Conservation (phyloP, 1,284 basidiomycete species). For the Puccinia coronata region DNA sequence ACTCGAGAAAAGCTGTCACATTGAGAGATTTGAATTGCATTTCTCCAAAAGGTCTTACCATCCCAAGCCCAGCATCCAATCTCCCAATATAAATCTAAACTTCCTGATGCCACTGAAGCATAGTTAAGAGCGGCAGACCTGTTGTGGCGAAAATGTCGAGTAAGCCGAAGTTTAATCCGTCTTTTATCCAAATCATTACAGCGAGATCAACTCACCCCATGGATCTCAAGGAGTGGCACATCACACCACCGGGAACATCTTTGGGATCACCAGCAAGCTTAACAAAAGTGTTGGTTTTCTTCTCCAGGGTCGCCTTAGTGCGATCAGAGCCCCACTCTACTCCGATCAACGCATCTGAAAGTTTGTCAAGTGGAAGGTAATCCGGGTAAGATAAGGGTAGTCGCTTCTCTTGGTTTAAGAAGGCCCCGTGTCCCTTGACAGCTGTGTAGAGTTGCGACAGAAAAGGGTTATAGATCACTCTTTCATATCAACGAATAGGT, state of each 20-base stretch:
- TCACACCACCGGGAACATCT: constrained; percentile 71
- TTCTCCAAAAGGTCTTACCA: not conserved
- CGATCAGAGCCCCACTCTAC: constrained; percentile 93
- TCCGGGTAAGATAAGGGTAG: constrained; percentile 69
- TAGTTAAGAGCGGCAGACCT: constrained; percentile 57
- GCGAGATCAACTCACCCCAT: constrained; percentile 65
- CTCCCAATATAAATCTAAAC: constrained; percentile 57
- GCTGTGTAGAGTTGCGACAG: constrained; percentile 81
- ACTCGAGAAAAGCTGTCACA: too few species aligned
- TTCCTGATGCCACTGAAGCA: constrained; percentile 55
- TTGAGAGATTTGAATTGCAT: not conserved
- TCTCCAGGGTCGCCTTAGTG: constrained; percentile 64
- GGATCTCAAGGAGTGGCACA: constrained; percentile 82
- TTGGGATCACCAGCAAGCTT: constrained; percentile 74
- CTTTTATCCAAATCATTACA: not conserved
- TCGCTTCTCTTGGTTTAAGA: constrained; percentile 66
- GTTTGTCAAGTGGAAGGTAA: constrained; percentile 70
- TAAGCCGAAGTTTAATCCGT: not conserved
- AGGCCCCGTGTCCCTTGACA: constrained; percentile 76
- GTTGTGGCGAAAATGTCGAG: constrained; percentile 10
- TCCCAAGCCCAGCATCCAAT: constrained; percentile 58
- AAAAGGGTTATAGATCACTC: constrained; percentile 91
- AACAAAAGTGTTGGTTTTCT: constrained; percentile 73
- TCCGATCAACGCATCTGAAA: constrained; percentile 79
- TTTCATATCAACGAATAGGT: constrained; percentile 3